Evolutionary conservation across 306 rosid species (phyloP), one percentile per base, ranked within the genome.

Genomic region (Inga leiocalycina): DNA sequence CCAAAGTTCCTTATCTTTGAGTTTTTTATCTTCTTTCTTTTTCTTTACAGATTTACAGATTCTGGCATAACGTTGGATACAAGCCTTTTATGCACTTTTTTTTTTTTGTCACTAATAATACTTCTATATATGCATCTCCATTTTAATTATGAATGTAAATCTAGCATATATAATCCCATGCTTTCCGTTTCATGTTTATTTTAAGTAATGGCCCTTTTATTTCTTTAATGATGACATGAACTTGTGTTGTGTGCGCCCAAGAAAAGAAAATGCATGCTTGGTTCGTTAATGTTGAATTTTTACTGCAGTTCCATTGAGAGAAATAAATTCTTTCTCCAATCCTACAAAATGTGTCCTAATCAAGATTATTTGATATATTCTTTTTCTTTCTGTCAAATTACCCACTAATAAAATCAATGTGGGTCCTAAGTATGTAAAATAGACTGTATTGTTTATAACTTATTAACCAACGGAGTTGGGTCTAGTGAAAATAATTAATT

Each of bases 51-150:
- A 93, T 89, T 96, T 86, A 68, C 65, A 96, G 91, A 96, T 96
- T 96, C 98, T 87, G 81, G 88, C 88, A 93, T 89, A 93, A 91
- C 99, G 94, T 94, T 95, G 88, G 88, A 74, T 45, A 79, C 86
- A 89, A 91, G 93, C 95, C 88, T 86, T 89, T 78, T 45, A 14
- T 71, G 59, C 19, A 35, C 70, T 32, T 39, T 27, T 27, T 45
- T 32, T 72, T 41, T 71, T 72, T 22, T 6, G 54, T 49, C 19
- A 49, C 54, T 27, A 32, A 71, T 2, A 71, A 71, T 71, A 44
- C 56, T 22, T 22, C 34, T n/a, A 75, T 70, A 37, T 79, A 56
- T 62, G 4, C 82, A 56, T 57, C 54, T 80, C 27, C 64, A 39
- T 75, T 57, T 83, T 64, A 44, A 81, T 27, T 32, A 44, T 64